Conservation (phyloP, 2,329 filamentous ascomycete genomes). For the Lithohypha guttulata region DNA sequence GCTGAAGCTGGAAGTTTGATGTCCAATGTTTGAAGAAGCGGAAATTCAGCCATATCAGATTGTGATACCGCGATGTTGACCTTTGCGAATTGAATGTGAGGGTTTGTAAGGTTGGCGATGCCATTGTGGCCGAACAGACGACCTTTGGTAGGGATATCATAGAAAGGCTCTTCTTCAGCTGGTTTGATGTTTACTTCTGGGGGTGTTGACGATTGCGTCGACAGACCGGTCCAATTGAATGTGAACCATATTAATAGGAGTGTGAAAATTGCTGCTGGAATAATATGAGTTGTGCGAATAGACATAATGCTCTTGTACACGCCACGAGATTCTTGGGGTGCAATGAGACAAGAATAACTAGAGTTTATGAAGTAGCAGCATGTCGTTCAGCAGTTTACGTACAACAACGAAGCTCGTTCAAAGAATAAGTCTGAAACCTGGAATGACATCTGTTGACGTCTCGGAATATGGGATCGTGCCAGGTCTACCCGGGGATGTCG, state of each 20-base stretch:
- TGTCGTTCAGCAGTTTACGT: too few species aligned
- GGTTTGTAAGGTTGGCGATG: conserved; percentile 5
- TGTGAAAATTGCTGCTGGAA: conserved; percentile 1
- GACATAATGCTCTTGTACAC: conserved; percentile 4
- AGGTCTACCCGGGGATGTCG: too few species aligned
- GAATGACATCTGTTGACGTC: too few species aligned
- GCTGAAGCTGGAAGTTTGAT: conserved; percentile 8
- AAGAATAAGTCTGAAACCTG: too few species aligned
- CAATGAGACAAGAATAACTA: too few species aligned
- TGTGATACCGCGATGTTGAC: conserved; percentile 5
- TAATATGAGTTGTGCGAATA: conserved; percentile 1
- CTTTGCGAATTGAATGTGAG: conserved; percentile 5
- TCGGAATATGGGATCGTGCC: too few species aligned
- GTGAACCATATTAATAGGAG: conserved; percentile 4
- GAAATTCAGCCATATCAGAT: conserved; percentile 1
- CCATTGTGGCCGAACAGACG: conserved; percentile 7
- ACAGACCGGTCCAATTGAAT: not conserved
- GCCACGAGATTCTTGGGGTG: too few species aligned
- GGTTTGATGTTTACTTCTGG: not conserved
- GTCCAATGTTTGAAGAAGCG: conserved; percentile 6
- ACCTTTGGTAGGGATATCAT: conserved; percentile 2
- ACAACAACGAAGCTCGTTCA: too few species aligned
- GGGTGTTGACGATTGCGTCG: not conserved
- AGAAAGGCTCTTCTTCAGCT: conserved; percentile 1
- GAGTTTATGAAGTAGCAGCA: too few species aligned